Evolutionary conservation across 345 rosid species (phyloP).

Genomic region (Hibiscus tridactylites): DNA sequence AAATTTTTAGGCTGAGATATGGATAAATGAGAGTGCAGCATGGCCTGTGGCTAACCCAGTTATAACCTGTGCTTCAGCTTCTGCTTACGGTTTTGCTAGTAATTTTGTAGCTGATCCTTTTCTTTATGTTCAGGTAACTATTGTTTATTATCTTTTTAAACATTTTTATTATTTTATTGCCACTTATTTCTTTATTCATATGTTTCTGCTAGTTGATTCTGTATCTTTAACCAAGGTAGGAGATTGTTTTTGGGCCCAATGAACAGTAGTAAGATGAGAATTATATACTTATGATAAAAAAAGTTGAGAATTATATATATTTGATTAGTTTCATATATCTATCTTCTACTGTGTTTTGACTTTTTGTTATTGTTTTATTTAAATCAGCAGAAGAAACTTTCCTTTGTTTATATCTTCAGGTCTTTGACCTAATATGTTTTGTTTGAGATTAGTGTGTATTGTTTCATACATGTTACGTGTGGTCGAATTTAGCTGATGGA

Average conservation of each 20-base stretch:
- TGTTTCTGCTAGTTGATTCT: neutral
- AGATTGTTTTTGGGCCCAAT: neutral
- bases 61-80: slow-evolving; percentile 73
- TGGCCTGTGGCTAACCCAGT: slow-evolving; percentile 99
- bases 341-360: neutral
- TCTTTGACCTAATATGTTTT: neutral
- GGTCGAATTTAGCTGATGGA: neutral
- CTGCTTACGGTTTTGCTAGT: slow-evolving; percentile 72
- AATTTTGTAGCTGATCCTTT: slow-evolving; percentile 96
- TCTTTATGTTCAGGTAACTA: slow-evolving; percentile 63
- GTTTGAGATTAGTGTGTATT: neutral
- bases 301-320: neutral
- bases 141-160: neutral
- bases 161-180: neutral
- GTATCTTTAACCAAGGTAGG: neutral
- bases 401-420: neutral
- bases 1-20: slow-evolving; percentile 43
- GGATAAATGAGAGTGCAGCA: slow-evolving; percentile 72
- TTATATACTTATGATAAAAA: neutral
- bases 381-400: neutral
- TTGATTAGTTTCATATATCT: neutral
- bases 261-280: neutral
- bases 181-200: neutral
- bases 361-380: neutral
- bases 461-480: neutral